These are phyloP conservation scores for Panellus pusillus DNA, from an alignment of 768 basidiomycete genomes.

Conservation along the genomic window DNA sequence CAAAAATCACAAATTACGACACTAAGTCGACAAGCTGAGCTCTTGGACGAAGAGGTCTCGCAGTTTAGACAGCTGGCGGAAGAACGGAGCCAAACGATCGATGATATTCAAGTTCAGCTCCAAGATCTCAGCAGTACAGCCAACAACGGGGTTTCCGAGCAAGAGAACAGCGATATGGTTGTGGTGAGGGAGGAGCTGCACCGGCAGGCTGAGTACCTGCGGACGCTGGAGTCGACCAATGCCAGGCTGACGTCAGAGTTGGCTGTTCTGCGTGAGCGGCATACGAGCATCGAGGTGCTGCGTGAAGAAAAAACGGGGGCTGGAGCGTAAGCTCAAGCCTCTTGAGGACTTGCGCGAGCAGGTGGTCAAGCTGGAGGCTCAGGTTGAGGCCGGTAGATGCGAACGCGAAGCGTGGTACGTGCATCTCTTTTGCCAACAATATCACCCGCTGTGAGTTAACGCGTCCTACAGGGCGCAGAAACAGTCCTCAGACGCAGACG, in stretches of 20 bases:
- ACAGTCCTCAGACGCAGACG: slow-evolving; percentile 27
- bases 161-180: slow-evolving; percentile 55
- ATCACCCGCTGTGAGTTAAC: neutral
- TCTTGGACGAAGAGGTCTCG: slow-evolving; percentile 49
- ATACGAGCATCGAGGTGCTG: slow-evolving; percentile 67
- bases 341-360: slow-evolving; percentile 57
- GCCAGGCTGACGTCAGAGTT: slow-evolving; percentile 56
- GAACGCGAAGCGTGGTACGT: slow-evolving; percentile 63
- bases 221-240: slow-evolving; percentile 60
- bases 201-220: slow-evolving; percentile 62
- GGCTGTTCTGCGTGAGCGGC: slow-evolving; percentile 48
- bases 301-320: slow-evolving; percentile 69
- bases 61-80: slow-evolving; percentile 42
- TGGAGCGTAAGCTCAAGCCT: slow-evolving; percentile 53
- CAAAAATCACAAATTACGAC: slow-evolving; percentile 55
- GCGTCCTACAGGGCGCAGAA: slow-evolving; percentile 20
- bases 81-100: slow-evolving; percentile 39
- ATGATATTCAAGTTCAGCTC: slow-evolving; percentile 47
- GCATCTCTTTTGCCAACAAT: neutral
- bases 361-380: slow-evolving; percentile 59
- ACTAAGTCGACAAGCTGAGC: slow-evolving; percentile 43
- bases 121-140: slow-evolving; percentile 42
- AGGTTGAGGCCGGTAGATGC: slow-evolving; percentile 57
- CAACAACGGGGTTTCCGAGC: slow-evolving; percentile 34
- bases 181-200: slow-evolving; percentile 69